These are phyloP conservation scores for Alternaria sp. DNA, from an alignment of 2,329 filamentous ascomycete species.

Conservation along the genomic window DNA sequence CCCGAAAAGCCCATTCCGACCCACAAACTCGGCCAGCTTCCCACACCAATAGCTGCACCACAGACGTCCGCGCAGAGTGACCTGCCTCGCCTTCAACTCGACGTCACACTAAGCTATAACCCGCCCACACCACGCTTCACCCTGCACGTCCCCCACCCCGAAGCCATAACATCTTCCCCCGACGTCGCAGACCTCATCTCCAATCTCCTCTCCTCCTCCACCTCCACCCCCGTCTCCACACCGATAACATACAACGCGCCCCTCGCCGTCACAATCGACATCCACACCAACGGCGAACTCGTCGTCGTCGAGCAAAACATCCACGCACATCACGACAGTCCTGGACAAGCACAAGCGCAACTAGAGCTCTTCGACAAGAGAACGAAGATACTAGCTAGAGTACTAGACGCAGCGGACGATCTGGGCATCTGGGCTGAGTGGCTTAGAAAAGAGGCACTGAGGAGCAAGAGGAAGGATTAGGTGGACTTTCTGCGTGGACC, in stretches of 20 bases:
- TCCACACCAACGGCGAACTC: constrained; percentile 66
- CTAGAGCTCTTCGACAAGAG: no score
- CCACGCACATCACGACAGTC: no score
- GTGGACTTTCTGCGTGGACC: background rate
- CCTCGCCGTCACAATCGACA: constrained; percentile 62
- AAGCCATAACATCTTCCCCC: constrained; percentile 1
- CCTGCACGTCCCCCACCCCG: constrained; percentile 39
- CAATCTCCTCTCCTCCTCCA: constrained; percentile 30
- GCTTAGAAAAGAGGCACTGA: constrained; percentile 40
- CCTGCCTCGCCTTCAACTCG: constrained; percentile 24
- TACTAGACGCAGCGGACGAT: constrained; percentile 56
- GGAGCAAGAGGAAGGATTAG: background rate
- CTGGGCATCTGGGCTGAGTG: constrained; percentile 61
- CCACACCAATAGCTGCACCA: constrained; percentile 22
- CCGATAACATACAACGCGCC: constrained; percentile 35
- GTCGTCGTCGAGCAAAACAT: constrained; percentile 66
- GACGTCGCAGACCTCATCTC: constrained; percentile 12
- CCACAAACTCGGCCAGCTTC: constrained; percentile 9
- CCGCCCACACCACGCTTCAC: constrained; percentile 42
- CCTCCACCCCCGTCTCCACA: constrained; percentile 28
- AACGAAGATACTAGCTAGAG: constrained; percentile 46
- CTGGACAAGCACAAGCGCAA: no score
- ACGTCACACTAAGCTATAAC: constrained; percentile 39
- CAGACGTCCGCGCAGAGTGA: background rate
- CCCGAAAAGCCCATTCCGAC: constrained; percentile 39